Evolutionary conservation across 139 green algal species (phyloP), one percentile per base, ranked within the genome.

Genomic region (Parachlorella kessleri): DNA sequence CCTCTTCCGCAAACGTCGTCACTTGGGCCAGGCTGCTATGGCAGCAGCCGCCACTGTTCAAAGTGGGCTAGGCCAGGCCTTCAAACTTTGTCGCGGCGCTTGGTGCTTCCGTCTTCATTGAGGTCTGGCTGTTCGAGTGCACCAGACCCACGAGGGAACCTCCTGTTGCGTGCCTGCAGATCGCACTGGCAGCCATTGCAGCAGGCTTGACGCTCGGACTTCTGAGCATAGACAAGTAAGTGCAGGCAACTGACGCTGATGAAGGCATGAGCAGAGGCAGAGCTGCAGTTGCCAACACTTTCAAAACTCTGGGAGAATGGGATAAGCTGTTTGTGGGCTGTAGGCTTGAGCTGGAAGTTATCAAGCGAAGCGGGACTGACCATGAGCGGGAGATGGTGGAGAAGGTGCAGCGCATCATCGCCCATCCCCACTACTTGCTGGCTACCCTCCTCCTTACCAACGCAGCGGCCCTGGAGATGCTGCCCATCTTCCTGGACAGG

Each of bases 191-290:
- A 0, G 93, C 91, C 4, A 30, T 95, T 1, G 93, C 93, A 84
- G 91, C 82, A 42, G 93, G 93, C 0, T 81, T 97, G 0, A 96
- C 93, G 0, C 84, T 97, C n/a, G 93, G 92, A 37, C 79, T 94
- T 37, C 86, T 92, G 72, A 87, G 76, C 0, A 73, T 95, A 24
- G 80, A 89, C 40, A 63, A 32, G 1, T n/a, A n/a, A n/a, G n/a
- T n/a, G n/a, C n/a, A n/a, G n/a, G n/a, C n/a, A n/a, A n/a, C n/a
- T n/a, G n/a, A n/a, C n/a, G n/a, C n/a, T n/a, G n/a, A n/a, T n/a
- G n/a, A n/a, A n/a, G n/a, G n/a, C n/a, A n/a, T n/a, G n/a, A n/a
- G n/a, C n/a, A n/a, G n/a, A n/a, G n/a, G n/a, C n/a, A n/a, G n/a
- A n/a, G n/a, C n/a, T n/a, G n/a, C n/a, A n/a, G n/a, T n/a, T n/a